A percentile compares a stretch with the other conserved stretches of the same genome.
Evolutionary conservation across 2,329 filamentous ascomycete species (phyloP).

Genomic region (Colletotrichum kahawae): DNA sequence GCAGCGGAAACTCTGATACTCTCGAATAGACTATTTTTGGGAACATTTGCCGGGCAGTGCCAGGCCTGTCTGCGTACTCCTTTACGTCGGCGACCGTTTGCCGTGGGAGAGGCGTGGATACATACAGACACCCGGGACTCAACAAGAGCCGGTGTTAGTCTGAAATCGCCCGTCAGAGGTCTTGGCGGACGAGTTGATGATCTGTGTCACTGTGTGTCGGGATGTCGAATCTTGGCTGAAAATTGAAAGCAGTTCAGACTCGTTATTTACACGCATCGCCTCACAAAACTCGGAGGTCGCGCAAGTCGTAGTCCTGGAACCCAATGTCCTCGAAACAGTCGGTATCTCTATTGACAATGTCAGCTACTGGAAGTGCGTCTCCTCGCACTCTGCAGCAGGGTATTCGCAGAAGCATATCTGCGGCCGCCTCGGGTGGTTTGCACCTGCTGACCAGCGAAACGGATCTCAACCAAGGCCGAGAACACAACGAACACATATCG

Average conservation of each 20-base stretch:
- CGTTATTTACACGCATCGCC: not conserved
- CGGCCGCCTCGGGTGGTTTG: not conserved
- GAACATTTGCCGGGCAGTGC: not conserved
- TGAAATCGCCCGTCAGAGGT: not conserved
- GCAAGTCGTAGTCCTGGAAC: not conserved
- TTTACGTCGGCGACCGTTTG: not conserved
- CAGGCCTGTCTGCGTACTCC: not conserved
- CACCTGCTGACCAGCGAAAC: not conserved
- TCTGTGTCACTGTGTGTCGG: not conserved
- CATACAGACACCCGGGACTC: not conserved
- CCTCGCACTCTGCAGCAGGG: not conserved
- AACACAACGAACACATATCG: not conserved
- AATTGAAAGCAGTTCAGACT: not conserved
- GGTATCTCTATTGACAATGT: not conserved
- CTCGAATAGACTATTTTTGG: not conserved
- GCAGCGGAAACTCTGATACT: not conserved
- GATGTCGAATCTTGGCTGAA: not conserved
- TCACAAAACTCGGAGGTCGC: not conserved
- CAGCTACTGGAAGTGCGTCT: not conserved
- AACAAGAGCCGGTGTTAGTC: not conserved
- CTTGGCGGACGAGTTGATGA: not conserved
- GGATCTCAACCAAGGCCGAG: not conserved
- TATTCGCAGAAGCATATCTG: not conserved
- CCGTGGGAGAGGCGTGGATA: not conserved
- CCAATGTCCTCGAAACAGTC: not conserved